Evolutionary conservation across 2,329 filamentous ascomycete genomes (phyloP), one percentile per base, ranked within the genome.

Genomic region (Claviceps pazoutovae): DNA sequence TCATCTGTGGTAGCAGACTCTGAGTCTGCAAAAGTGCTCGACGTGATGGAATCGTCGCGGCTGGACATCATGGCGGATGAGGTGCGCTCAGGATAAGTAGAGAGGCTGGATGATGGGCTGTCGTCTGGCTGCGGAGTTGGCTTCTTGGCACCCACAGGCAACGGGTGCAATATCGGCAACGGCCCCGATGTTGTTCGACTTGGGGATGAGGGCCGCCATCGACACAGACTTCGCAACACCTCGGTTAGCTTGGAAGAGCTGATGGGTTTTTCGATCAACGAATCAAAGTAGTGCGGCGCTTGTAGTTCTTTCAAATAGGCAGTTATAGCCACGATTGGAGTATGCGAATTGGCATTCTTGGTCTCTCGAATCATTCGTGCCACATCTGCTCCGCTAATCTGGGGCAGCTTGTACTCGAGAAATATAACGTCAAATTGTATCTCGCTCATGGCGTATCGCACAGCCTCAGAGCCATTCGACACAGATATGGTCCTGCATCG

Each of bases 391-490:
- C 93, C 93, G 60, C 89, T 97, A 62, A 97, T 89, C 62, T 95
- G 88, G 9, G 93, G 91, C 46, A 98, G 74, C 65, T 91, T 94
- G 71, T 89, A 96, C 68, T 98, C 93, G 67, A 95, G 91, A 74
- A 98, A 93, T 64, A 98, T 96, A 60, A 96, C 88, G 68, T 98
- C 93, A 63, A 97, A 98, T 63, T 97, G 95, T 64, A 98, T 91
- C 64, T 97, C 91, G 62, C 91, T 91, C 75, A 95, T 87, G 30
- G 93, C 89, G 68, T 93, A 95, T 21, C 91, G 82, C 60, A 95
- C 84, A 11, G 91, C 93, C 63, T 98, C 93, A 0, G 88, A 84
- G 1, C 93, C 93, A 59, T 90, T 95, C 3, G 84, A 78, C 4
- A 93, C 91, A 2, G 88, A 89, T 61, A 98, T 93, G 8, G 91